Conservation (phyloP, 1,284 basidiomycete species). For the Sporisorium exsertum region DNA sequence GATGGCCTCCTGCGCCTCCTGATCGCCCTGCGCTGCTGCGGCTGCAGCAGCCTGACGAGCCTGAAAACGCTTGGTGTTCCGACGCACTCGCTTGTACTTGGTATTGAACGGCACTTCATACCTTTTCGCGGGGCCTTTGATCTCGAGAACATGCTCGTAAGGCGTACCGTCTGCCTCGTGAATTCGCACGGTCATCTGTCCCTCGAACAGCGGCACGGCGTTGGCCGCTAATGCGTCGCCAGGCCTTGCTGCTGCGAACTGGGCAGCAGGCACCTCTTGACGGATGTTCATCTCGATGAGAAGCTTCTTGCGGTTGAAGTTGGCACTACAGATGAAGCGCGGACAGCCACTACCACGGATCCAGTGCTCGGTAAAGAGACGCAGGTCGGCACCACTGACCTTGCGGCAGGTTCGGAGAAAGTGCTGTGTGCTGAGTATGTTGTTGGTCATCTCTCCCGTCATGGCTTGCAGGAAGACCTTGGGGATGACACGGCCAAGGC, state of each 20-base stretch:
- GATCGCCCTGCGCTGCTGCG: conserved; percentile 80
- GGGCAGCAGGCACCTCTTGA: conserved; percentile 82
- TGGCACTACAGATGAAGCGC: conserved; percentile 86
- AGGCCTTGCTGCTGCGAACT: conserved; percentile 60
- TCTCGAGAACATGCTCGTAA: conserved; percentile 96
- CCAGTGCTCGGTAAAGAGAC: conserved; percentile 96
- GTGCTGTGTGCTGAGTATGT: conserved; percentile 86
- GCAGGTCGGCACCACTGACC: conserved; percentile 82
- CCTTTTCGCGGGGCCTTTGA: conserved; percentile 85
- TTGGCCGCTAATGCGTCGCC: conserved; percentile 64
- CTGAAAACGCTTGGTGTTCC: conserved; percentile 93
- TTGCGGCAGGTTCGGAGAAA: conserved; percentile 94
- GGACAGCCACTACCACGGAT: conserved; percentile 98
- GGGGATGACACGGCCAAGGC: conserved; percentile 91
- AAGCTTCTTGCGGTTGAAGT: conserved; percentile 98
- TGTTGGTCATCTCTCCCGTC: conserved; percentile 83
- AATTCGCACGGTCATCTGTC: conserved; percentile 97
- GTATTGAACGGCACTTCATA: conserved; percentile 99
- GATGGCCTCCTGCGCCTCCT: conserved; percentile 87
- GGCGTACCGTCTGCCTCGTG: conserved; percentile 99
- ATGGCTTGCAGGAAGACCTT: conserved; percentile 94
- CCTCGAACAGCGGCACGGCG: conserved; percentile 73
- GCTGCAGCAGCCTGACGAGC: conserved; percentile 92
- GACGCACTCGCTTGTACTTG: conserved; percentile 96
- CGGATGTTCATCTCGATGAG: conserved; percentile 94